These are phyloP conservation scores for Ilyonectria destructans DNA, from an alignment of 2,329 filamentous ascomycete genomes.

Conservation along the genomic window DNA sequence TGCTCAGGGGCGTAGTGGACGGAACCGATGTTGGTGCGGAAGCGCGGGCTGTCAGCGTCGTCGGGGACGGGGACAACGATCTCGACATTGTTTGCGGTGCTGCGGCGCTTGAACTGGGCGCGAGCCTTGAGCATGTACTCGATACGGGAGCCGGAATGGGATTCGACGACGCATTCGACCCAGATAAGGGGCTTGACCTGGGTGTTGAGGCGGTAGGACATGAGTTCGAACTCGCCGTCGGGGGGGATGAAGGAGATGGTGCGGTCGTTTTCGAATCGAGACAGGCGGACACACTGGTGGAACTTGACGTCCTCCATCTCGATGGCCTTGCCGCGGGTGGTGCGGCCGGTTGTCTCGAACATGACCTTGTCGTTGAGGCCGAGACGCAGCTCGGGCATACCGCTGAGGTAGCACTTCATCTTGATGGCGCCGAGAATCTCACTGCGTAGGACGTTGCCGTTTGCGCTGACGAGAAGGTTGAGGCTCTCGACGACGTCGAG, in stretches of 20 bases:
- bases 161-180: slow-evolving; percentile 98
- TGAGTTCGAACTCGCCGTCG: slow-evolving; percentile 98
- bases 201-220: slow-evolving; percentile 99
- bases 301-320: slow-evolving; percentile 99
- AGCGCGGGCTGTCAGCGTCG: slow-evolving; percentile 95
- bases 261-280: slow-evolving; percentile 97
- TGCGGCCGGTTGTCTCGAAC: slow-evolving; percentile 97
- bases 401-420: slow-evolving; percentile 99
- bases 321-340: slow-evolving; percentile 95
- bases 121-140: slow-evolving; percentile 99
- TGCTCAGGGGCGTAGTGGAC: slow-evolving; percentile 99
- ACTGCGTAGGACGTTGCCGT: slow-evolving; percentile 94
- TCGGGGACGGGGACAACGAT: slow-evolving; percentile 98
- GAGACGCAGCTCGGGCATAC: slow-evolving; percentile 95
- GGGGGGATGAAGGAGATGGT: slow-evolving; percentile 99
- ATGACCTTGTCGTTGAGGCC: slow-evolving; percentile 99
- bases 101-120: slow-evolving; percentile 97
- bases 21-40: slow-evolving; percentile 96
- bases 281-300: slow-evolving; percentile 96
- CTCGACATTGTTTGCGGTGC: slow-evolving; percentile 98
- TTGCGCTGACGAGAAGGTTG: slow-evolving; percentile 94
- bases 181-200: slow-evolving; percentile 99
- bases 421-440: slow-evolving; percentile 98
- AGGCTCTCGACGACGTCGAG: slow-evolving; percentile 97
- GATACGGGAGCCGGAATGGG: slow-evolving; percentile 93